Evolutionary conservation across 306 rosid genomes (phyloP).

Genomic region (Glycyrrhiza uralensis): DNA sequence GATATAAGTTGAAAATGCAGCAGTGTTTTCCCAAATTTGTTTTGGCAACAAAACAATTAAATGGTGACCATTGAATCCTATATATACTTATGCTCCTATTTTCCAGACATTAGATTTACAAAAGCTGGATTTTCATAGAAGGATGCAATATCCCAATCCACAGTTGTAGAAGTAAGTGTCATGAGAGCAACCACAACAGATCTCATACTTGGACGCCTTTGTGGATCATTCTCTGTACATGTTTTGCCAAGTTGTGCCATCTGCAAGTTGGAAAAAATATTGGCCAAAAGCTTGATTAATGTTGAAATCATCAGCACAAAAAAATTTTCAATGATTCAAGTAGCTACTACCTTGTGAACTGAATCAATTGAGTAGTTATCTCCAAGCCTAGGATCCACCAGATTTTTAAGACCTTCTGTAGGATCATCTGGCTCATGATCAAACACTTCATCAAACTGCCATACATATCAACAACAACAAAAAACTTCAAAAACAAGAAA

Average conservation of each 20-base stretch:
- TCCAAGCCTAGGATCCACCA: constrained; percentile 59
- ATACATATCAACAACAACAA: not conserved
- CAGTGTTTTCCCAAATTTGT: too few species aligned
- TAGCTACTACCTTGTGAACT: constrained; percentile 58
- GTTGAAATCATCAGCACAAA: not conserved
- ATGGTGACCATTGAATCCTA: too few species aligned
- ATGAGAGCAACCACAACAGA: constrained; percentile 79
- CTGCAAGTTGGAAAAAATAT: constrained; percentile 45
- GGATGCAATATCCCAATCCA: too few species aligned
- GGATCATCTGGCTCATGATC: constrained; percentile 48
- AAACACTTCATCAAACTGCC: constrained; percentile 79
- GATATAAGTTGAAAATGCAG: too few species aligned
- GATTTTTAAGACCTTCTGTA: constrained; percentile 47
- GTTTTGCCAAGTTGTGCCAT: constrained; percentile 73
- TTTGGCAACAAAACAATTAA: too few species aligned
- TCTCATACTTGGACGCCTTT: constrained; percentile 82
- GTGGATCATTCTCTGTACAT: constrained; percentile 64
- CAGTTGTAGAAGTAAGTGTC: constrained; percentile 70
- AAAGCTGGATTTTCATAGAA: constrained; percentile 64
- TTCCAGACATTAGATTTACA: constrained; percentile 56
- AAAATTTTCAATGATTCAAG: not conserved
- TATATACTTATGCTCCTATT: too few species aligned
- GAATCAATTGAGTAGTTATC: constrained; percentile 60
- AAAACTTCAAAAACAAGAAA: too few species aligned
- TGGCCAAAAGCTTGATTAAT: not conserved